These are phyloP conservation scores for Teratosphaeriaceae sp. DNA, from an alignment of 2,329 filamentous ascomycete genomes.

Conservation along the genomic window DNA sequence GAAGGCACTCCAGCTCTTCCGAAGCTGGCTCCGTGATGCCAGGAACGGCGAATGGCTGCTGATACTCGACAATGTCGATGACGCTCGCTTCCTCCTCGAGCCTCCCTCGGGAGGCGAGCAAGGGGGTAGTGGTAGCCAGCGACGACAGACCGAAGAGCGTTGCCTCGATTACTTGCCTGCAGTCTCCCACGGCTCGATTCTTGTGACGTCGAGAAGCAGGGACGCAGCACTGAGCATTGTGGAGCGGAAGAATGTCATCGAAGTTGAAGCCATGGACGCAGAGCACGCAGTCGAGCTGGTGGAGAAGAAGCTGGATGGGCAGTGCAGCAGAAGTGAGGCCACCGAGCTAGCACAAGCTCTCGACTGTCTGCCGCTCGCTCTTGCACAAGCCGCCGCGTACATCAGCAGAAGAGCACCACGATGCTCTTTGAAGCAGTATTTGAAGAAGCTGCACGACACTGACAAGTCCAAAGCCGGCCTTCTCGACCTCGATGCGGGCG, in stretches of 20 bases:
- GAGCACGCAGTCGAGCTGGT: constrained; percentile 17
- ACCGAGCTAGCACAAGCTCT: constrained; percentile 18
- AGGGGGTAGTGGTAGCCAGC: neutral
- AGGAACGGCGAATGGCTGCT: constrained; percentile 17
- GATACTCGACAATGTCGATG: constrained; percentile 21
- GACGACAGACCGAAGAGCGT: neutral
- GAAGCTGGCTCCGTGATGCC: constrained; percentile 14
- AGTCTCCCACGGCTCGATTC: too few species aligned
- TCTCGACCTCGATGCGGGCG: constrained; percentile 3
- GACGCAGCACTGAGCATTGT: too few species aligned
- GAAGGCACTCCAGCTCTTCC: constrained; percentile 15
- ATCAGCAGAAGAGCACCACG: constrained; percentile 23
- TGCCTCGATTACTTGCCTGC: neutral
- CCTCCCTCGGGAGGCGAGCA: neutral
- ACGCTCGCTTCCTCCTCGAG: constrained; percentile 10
- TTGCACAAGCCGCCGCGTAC: constrained; percentile 30
- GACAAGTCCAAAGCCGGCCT: constrained; percentile 7
- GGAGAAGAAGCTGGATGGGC: constrained; percentile 15
- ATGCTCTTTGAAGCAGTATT: constrained; percentile 32
- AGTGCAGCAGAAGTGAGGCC: constrained; percentile 3
- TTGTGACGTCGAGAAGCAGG: too few species aligned
- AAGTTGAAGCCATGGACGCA: constrained; percentile 15
- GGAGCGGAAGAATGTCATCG: too few species aligned
- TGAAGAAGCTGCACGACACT: constrained; percentile 26
- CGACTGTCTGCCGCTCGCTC: constrained; percentile 29